Percentiles rank a stretch among this genome's conserved stretches.
Conservation (phyloP, 768 basidiomycete species). For the Thelephora aurantiotincta region DNA sequence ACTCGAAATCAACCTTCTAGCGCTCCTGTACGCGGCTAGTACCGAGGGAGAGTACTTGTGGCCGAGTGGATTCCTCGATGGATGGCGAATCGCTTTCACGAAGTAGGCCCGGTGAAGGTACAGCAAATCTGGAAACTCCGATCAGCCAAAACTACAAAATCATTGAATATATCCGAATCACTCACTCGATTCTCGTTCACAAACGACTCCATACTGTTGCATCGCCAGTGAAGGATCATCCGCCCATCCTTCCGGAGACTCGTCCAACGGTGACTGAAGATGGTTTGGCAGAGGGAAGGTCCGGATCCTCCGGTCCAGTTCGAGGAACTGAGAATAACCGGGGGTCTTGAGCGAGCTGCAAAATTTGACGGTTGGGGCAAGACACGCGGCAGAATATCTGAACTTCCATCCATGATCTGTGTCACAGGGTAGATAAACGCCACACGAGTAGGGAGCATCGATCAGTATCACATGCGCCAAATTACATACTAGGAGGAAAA, state of each 20-base stretch:
- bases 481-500: no score
- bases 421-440: background rate
- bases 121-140: slow-evolving; percentile 9
- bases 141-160: background rate
- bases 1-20: slow-evolving; percentile 26
- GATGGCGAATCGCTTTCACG: slow-evolving; percentile 28
- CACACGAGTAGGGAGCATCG: no score
- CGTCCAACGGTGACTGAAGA: slow-evolving; percentile 22
- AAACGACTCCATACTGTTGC: slow-evolving; percentile 30
- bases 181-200: slow-evolving; percentile 32
- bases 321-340: slow-evolving; percentile 29
- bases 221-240: slow-evolving; percentile 23
- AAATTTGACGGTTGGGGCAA: slow-evolving; percentile 29
- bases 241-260: slow-evolving; percentile 25
- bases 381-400: slow-evolving; percentile 29
- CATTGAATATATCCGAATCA: background rate
- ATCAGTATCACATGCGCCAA: no score
- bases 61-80: slow-evolving; percentile 26
- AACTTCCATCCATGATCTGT: slow-evolving; percentile 25
- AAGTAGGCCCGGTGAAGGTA: slow-evolving; percentile 33
- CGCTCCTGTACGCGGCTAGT: slow-evolving; percentile 28
- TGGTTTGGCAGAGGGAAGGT: slow-evolving; percentile 32
- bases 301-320: slow-evolving; percentile 36
- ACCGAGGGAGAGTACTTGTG: slow-evolving; percentile 34
- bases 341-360: slow-evolving; percentile 19